A percentile compares a stretch with the other conserved stretches of the same genome.
These are phyloP conservation scores for Sphagnum tenellum DNA, from an alignment of 225 moss, liverwort and hornwort species.

Conservation along the genomic window DNA sequence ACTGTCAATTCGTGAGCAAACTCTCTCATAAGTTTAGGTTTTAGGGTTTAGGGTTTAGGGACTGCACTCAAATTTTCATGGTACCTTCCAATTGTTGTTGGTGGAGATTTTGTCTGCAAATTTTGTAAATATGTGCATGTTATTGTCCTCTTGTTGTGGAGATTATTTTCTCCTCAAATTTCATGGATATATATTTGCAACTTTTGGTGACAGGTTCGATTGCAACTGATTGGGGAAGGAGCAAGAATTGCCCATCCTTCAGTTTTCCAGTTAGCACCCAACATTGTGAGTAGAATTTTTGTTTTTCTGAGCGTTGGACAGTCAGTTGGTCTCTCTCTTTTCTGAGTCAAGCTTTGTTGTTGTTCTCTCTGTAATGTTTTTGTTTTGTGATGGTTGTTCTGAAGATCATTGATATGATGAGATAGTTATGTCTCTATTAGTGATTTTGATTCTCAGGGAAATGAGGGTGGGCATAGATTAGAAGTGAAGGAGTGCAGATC, in stretches of 20 bases:
- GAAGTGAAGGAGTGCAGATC: slow-evolving; percentile 37
- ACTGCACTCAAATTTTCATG: background rate
- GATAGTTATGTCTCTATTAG: no score
- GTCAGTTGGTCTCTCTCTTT: background rate
- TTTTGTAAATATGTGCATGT: no score
- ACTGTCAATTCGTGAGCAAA: background rate
- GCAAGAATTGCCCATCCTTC: slow-evolving; percentile 26
- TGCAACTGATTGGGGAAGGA: slow-evolving; percentile 46
- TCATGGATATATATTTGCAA: background rate
- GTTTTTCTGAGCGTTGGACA: background rate
- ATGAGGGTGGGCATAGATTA: slow-evolving; percentile 28
- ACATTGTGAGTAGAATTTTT: slow-evolving; percentile 24
- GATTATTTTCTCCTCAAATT: slow-evolving; percentile 2
- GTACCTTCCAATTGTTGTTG: background rate
- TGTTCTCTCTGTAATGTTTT: no score
- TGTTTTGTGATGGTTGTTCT: no score
- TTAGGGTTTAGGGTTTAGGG: no score
- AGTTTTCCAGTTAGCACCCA: slow-evolving; percentile 23
- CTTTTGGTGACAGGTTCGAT: slow-evolving; percentile 20
- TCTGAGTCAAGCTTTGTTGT: no score
- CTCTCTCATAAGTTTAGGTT: no score
- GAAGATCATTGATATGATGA: no score
- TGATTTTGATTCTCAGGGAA: background rate
- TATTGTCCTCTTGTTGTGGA: no score
- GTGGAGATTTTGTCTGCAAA: no score